Conservation (phyloP, 371 early-diverging fungal genomes). For the Scutellospora calospora region DNA sequence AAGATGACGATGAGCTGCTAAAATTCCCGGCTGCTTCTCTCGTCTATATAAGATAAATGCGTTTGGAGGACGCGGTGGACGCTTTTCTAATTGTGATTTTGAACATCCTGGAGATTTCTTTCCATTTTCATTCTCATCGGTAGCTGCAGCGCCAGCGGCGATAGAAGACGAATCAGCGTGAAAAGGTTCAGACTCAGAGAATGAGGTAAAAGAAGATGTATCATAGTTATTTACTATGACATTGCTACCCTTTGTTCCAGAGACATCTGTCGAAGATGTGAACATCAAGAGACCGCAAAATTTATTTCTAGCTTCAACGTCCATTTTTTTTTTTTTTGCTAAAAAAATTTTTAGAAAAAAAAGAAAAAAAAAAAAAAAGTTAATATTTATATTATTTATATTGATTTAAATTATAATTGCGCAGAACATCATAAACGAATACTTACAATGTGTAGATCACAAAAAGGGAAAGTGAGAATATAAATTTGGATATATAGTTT, state of each 20-base stretch:
- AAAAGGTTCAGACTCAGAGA: too few species aligned
- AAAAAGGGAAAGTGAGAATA: too few species aligned
- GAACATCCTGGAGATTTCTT: neutral
- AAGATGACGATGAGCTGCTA: constrained; percentile 19
- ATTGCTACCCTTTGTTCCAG: too few species aligned
- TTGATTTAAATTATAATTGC: too few species aligned
- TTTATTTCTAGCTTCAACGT: constrained; percentile 35
- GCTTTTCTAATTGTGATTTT: neutral
- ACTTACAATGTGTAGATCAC: too few species aligned
- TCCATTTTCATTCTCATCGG: constrained; percentile 13
- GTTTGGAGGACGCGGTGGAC: constrained; percentile 36
- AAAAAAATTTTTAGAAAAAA: neutral
- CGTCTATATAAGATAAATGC: constrained; percentile 42
- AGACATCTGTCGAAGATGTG: neutral
- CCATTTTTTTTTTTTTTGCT: constrained; percentile 20
- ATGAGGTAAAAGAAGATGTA: too few species aligned
- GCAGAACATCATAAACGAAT: too few species aligned
- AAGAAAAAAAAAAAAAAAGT: too few species aligned
- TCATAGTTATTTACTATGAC: too few species aligned
- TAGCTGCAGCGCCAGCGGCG: constrained; percentile 37
- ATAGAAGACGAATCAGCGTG: neutral
- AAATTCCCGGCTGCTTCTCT: constrained; percentile 31
- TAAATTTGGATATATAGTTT: too few species aligned
- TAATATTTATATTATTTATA: too few species aligned
- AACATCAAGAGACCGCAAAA: constrained; percentile 39